Percentiles rank a stretch among this genome's conserved stretches.
Evolutionary conservation across 2,329 filamentous ascomycete genomes (phyloP).

Genomic region (Alternaria atra): DNA sequence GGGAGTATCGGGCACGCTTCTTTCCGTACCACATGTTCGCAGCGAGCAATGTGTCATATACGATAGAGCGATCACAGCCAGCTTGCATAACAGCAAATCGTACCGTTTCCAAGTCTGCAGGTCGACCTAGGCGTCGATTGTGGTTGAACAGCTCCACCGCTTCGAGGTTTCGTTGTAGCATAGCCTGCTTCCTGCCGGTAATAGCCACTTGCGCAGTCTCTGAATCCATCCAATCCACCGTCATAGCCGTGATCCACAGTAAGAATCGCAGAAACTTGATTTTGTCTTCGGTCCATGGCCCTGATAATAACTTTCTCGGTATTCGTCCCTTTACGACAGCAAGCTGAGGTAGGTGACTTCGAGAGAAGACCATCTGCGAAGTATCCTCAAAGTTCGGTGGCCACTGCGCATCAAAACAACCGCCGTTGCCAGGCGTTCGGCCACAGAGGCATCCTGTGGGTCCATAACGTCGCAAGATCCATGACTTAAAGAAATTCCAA

Average conservation of each 20-base stretch:
- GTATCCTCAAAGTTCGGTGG: conserved; percentile 41
- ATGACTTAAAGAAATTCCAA: conserved; percentile 44
- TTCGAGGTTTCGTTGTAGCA: conserved; percentile 39
- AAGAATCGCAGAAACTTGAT: conserved; percentile 44
- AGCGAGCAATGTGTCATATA: conserved; percentile 40
- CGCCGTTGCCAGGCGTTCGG: conserved; percentile 14
- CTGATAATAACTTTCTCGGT: conserved; percentile 39
- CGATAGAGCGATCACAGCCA: conserved; percentile 42
- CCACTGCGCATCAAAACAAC: conserved; percentile 44
- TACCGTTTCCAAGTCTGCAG: conserved; percentile 32
- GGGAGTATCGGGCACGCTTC: conserved; percentile 21
- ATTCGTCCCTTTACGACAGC: conserved; percentile 41
- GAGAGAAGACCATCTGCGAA: conserved; percentile 39
- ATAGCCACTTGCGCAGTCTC: conserved; percentile 18
- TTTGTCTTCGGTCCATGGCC: conserved; percentile 40
- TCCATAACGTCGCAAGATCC: conserved; percentile 29
- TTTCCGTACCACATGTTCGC: conserved; percentile 27
- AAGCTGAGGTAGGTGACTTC: conserved; percentile 38
- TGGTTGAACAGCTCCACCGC: conserved; percentile 48
- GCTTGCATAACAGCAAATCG: conserved; percentile 41
- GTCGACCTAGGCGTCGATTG: conserved; percentile 41
- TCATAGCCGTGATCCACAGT: conserved; percentile 44
- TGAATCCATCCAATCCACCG: conserved; percentile 40
- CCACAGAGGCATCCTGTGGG: conserved; percentile 39
- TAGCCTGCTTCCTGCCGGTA: conserved; percentile 36